Percentiles rank a stretch among this genome's conserved stretches.
Conservation (phyloP, 352 stramenopile species). For the Phytophthora ramorum region DNA sequence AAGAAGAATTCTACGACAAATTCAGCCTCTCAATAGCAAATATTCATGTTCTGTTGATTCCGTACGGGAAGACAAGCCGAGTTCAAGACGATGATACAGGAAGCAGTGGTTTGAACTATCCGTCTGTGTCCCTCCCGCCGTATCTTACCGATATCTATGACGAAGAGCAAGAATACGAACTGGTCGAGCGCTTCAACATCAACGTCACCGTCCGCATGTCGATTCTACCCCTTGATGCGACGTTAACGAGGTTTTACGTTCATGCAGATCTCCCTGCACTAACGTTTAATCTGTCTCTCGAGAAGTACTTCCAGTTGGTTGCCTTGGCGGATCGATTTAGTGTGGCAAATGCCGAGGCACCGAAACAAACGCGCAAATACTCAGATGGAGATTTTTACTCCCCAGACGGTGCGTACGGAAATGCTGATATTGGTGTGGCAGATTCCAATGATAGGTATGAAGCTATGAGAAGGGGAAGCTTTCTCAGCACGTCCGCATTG, state of each 20-base stretch:
- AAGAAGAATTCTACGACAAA: conserved; percentile 93
- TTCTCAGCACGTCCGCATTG: conserved; percentile 59
- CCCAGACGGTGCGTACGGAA: conserved; percentile 17
- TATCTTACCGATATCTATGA: conserved; percentile 53
- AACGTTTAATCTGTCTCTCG: conserved; percentile 86
- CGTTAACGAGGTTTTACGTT: conserved; percentile 83
- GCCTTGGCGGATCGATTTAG: conserved; percentile 69
- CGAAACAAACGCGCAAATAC: conserved; percentile 33
- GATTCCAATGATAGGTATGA: conserved; percentile 30
- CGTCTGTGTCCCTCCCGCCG: conserved; percentile 48
- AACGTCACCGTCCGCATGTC: conserved; percentile 88
- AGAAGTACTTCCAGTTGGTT: conserved; percentile 84
- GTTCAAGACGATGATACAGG: conserved; percentile 28
- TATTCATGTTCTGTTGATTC: conserved; percentile 83
- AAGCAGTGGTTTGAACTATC: conserved; percentile 36
- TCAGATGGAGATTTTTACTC: conserved; percentile 24
- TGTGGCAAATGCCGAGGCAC: conserved; percentile 37
- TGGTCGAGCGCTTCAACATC: conserved; percentile 89
- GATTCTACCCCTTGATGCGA: conserved; percentile 85
- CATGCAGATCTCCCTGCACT: conserved; percentile 84
- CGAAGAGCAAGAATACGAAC: conserved; percentile 72
- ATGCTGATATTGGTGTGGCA: conserved; percentile 6
- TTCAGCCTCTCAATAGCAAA: conserved; percentile 87
- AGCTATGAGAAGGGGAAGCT: conserved; percentile 42
- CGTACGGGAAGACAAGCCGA: conserved; percentile 60